phyloP scores from a whole-genome alignment of 139 green algal species.

The Chlorella sp. region DNA sequence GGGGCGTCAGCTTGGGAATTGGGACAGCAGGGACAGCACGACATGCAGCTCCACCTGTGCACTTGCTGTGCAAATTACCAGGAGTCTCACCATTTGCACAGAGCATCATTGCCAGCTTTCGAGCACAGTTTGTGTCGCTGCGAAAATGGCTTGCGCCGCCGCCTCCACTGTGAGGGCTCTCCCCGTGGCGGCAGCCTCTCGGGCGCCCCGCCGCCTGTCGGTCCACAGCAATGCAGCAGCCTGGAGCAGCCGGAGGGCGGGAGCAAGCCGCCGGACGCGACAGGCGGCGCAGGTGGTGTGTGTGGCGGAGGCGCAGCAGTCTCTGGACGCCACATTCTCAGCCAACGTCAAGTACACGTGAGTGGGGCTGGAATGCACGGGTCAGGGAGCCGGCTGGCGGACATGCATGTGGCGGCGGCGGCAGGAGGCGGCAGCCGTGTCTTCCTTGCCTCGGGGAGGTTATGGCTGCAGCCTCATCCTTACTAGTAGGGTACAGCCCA shows the following conservation, averaged over 20 bases:
- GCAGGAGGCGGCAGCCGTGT: not conserved
- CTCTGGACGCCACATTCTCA: not conserved
- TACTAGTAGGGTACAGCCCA: not conserved
- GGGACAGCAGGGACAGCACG: not conserved
- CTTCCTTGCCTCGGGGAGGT: too few relatives aligned
- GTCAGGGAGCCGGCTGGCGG: not conserved
- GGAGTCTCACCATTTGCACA: not conserved
- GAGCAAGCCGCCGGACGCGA: not conserved
- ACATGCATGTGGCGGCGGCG: not conserved
- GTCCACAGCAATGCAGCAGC: not conserved
- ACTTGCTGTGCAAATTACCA: not conserved
- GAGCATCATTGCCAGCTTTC: not conserved
- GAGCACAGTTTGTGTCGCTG: too few relatives aligned
- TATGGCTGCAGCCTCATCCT: not conserved
- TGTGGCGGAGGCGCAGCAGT: conserved; percentile 26
- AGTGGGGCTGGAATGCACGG: not conserved
- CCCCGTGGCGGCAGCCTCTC: not conserved
- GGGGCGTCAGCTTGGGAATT: not conserved
- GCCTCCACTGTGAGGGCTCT: too few relatives aligned
- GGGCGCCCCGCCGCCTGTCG: not conserved
- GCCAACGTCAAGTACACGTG: conserved; percentile 28
- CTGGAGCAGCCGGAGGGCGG: not conserved
- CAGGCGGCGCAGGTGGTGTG: not conserved
- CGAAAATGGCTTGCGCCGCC: too few relatives aligned
- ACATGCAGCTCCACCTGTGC: not conserved